Conservation (phyloP, 768 basidiomycete genomes). For the Pisolithus tinctorius region DNA sequence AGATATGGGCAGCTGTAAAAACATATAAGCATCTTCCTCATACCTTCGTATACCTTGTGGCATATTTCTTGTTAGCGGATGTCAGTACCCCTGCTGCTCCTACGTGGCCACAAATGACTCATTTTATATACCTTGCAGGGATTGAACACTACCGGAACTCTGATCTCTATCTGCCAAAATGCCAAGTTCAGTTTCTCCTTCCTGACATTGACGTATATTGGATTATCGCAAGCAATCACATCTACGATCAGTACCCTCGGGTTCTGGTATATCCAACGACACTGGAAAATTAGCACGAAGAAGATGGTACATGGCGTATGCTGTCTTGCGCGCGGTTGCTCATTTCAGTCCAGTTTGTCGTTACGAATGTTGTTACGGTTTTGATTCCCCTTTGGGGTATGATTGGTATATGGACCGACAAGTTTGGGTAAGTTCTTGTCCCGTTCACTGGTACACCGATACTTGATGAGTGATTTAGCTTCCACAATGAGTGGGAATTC, state of each 20-base stretch:
- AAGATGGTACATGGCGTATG: slow-evolving; percentile 49
- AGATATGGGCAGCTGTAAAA: slow-evolving; percentile 74
- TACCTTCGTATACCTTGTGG: slow-evolving; percentile 74
- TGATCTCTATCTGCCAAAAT: slow-evolving; percentile 74
- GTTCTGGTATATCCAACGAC: slow-evolving; percentile 79
- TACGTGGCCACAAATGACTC: neutral
- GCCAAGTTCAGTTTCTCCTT: slow-evolving; percentile 78
- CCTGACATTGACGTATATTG: slow-evolving; percentile 73
- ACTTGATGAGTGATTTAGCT: slow-evolving; percentile 29
- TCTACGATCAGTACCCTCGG: slow-evolving; percentile 66
- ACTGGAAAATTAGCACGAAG: slow-evolving; percentile 77
- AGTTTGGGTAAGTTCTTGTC: slow-evolving; percentile 48
- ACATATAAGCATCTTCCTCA: slow-evolving; percentile 74
- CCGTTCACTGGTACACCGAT: neutral
- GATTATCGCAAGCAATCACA: slow-evolving; percentile 67
- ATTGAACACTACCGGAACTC: slow-evolving; percentile 71
- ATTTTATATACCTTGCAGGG: slow-evolving; percentile 39
- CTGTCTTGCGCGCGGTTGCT: neutral
- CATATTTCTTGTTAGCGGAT: slow-evolving; percentile 76
- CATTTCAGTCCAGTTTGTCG: slow-evolving; percentile 47
- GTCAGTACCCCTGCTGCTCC: slow-evolving; percentile 30
- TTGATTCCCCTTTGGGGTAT: slow-evolving; percentile 82
- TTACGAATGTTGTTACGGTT: slow-evolving; percentile 71
- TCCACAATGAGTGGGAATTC: slow-evolving; percentile 84
- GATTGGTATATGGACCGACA: slow-evolving; percentile 77